Evolutionary conservation across 1,284 basidiomycete genomes (phyloP), one percentile per base, ranked within the genome.

Genomic region (Mycosarcoma maydis): DNA sequence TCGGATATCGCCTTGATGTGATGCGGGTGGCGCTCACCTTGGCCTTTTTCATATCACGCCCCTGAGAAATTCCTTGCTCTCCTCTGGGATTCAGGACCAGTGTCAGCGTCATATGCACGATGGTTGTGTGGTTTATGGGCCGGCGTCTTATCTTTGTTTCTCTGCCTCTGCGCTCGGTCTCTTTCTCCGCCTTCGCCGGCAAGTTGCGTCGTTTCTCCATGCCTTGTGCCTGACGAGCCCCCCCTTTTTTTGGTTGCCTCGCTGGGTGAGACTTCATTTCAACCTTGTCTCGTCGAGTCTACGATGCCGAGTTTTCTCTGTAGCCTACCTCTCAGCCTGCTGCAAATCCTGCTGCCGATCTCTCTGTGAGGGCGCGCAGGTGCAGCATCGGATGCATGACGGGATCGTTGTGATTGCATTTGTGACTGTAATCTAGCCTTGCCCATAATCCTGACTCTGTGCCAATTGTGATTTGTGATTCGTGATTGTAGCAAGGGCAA

Each of bases 1-100:
- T 46, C 44, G 34, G 44, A 37, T 37, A 14, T 46, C 34, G 34
- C 44, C 44, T 46, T 13, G 24, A 46, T 29, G 33, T 13, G 24
- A 46, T 29, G 33, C 33, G 44, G 24, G 17, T 4, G 16, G 23
- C 9, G 16, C 27, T 13, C 11, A 29, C 22, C 24, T 27, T 19
- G 23, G 42, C n/a, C 42, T 9, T 20, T 6, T 24, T n/a, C 38
- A 23, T 39, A 39, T 24, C 38, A 20, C 37, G 19, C 37, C 23
- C n/a, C n/a, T n/a, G n/a, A n/a, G n/a, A n/a, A n/a, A n/a, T n/a
- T n/a, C n/a, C n/a, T n/a, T n/a, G n/a, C n/a, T n/a, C n/a, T n/a
- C n/a, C n/a, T n/a, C n/a, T n/a, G n/a, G n/a, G n/a, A n/a, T n/a
- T n/a, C n/a, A n/a, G n/a, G n/a, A n/a, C n/a, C n/a, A n/a, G n/a